Conservation (phyloP, 2,329 filamentous ascomycete genomes). For the Aspergillus alliaceus region DNA sequence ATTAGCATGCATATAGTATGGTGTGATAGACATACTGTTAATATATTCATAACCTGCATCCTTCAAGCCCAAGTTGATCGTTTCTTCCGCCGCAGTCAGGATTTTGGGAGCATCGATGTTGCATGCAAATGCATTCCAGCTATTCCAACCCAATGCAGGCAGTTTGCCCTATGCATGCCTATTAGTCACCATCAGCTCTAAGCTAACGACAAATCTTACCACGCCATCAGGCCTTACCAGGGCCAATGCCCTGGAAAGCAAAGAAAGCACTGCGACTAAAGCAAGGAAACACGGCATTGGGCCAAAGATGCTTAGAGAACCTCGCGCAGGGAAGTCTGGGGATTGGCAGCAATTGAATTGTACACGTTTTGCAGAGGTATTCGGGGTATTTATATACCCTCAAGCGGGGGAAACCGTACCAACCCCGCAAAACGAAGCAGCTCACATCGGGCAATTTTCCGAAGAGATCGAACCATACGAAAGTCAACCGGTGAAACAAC, state of each 20-base stretch:
- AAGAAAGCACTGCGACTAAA: slow-evolving; percentile 9
- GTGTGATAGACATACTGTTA: slow-evolving; percentile 19
- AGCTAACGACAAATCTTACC: slow-evolving; percentile 15
- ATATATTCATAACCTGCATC: slow-evolving; percentile 54
- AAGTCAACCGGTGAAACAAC: too few relatives aligned
- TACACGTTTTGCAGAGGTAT: not conserved
- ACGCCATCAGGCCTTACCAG: slow-evolving; percentile 28
- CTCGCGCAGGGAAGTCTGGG: not conserved
- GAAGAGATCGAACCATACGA: not conserved
- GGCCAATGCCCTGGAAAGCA: slow-evolving; percentile 20
- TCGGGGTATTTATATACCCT: not conserved
- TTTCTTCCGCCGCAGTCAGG: slow-evolving; percentile 47
- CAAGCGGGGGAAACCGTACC: not conserved
- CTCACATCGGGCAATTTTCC: not conserved
- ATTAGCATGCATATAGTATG: not conserved
- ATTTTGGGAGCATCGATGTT: slow-evolving; percentile 49
- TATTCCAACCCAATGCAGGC: slow-evolving; percentile 45
- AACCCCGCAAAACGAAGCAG: too few relatives aligned
- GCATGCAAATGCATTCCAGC: slow-evolving; percentile 51
- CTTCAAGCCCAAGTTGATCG: slow-evolving; percentile 48
- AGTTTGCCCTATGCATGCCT: slow-evolving; percentile 21
- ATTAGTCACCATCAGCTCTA: not conserved
- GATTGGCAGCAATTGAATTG: not conserved
- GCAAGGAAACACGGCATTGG: not conserved
- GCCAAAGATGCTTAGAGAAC: not conserved